Evolutionary conservation across 192 early-diverging fungal genomes (phyloP), one percentile per base, ranked within the genome.

Genomic region (Phycomyces blakesleeanus): DNA sequence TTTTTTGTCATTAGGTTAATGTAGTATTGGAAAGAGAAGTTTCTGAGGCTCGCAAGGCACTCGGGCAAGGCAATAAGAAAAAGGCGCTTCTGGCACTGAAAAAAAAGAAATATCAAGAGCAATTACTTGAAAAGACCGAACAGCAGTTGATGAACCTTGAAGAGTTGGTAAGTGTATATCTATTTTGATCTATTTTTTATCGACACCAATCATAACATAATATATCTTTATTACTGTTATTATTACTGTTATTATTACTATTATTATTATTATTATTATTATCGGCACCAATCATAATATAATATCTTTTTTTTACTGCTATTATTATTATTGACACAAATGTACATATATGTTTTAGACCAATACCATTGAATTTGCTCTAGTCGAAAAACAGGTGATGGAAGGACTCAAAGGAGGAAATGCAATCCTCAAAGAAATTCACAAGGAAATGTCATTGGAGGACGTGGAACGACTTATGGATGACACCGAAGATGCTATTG

Each of bases 21-120:
- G 63, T 79, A 6, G 88, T 96, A 1, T 74, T 90, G n/a, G 87
- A 86, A n/a, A 83, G 84, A 64, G 95, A 96, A 75, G 73, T 89
- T 21, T 77, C 76, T 44, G 68, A 91, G 39, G 97, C 97, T 15
- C 92, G 91, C 63, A 68, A 83, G 39, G 84, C 90, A 64, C 73
- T 95, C 11, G 76, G 64, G 5, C 79, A 83, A 56, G 87, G 88
- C 9, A 88, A 98, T 73, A 93, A 92, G 58, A 74, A 77, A 41
- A 81, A 86, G 9, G 97, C 97, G 5, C 72, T 95, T 57, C 63
- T 99, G 34, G 94, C 97, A 1, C 81, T 99, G 14, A 89, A 91
- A 69, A 93, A 95, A 81, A 96, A 95, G 74, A 97, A 97, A 71
- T 97, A 94, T 71, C 95, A 97, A 74, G 90, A 97, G 73, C 83